phyloP scores from a whole-genome alignment of 2,329 filamentous ascomycete genomes.

The Diaporthe citrichinensis region DNA sequence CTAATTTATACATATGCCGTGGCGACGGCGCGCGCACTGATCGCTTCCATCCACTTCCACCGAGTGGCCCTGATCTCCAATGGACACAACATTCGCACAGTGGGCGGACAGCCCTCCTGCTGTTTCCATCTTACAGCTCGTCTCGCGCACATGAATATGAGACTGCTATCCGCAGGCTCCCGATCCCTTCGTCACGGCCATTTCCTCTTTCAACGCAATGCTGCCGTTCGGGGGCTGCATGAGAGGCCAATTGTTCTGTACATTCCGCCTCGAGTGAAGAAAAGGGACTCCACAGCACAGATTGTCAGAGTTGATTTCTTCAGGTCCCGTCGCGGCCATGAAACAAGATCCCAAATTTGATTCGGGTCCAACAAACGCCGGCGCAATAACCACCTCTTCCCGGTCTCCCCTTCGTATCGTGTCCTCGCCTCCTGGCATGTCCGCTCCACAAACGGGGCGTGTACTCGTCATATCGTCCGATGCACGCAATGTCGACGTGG shows the following conservation, averaged over 20 bases:
- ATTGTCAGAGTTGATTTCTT: background rate
- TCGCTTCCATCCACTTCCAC: background rate
- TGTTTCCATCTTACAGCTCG: background rate
- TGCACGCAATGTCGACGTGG: background rate
- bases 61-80: background rate
- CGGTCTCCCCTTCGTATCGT: background rate
- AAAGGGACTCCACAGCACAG: background rate
- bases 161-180: background rate
- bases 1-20: conserved; percentile 23
- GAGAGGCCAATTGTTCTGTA: background rate
- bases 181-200: background rate
- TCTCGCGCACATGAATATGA: conserved; percentile 7
- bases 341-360: conserved; percentile 17
- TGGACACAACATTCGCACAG: background rate
- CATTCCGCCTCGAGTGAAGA: background rate
- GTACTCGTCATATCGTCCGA: background rate
- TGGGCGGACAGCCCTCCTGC: background rate
- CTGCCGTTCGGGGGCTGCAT: background rate
- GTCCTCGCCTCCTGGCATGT: background rate
- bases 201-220: background rate
- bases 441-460: background rate
- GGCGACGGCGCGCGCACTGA: conserved; percentile 13
- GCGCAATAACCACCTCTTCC: background rate
- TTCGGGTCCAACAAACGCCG: conserved; percentile 21
- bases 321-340: background rate